Evolutionary conservation across 169 alveolate species (phyloP), one percentile per base, ranked within the genome.

Genomic region (Blepharisma undulans): DNA sequence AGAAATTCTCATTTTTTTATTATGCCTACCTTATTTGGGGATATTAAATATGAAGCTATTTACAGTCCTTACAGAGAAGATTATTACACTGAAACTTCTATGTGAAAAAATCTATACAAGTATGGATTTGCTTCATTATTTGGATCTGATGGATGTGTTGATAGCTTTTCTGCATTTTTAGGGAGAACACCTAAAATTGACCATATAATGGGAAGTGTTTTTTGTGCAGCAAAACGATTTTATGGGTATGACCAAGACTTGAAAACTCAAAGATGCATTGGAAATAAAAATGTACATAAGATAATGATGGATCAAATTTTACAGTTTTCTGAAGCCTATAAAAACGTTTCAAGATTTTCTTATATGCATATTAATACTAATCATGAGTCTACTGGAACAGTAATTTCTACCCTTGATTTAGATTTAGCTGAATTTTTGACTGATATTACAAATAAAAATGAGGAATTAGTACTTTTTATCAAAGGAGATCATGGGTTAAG

Each of bases 401-500:
- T 66, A 21, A 72, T 86, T 66, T 66, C 25, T 4, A 27, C 71
- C n/a, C 72, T 86, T 27, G 91, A 86, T 86, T 29, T 61, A 27
- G 80, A 86, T 71, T 72, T 86, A 29, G 36, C n/a, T 22, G 91
- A 72, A 25, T 86, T 86, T 72, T 29, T 86, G 21, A 5, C 25
- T 4, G 16, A 86, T 4, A 22, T 86, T 66, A 22, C 30, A 36
- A 48, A 30, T 21, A 22, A 14, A 66, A 22, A 71, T 66, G 80
- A 72, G 29, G 36, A 86, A 12, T 25, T 21, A 29, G 74, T 86
- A 14, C 27, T 86, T 19, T 30, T 86, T 72, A 22, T 86, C 7
- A 36, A 30, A 33, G 92, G 87, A 88, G 92, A 88, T 30, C 92
- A 88, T 88, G 92, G 92, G 21, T 30, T 88, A 88, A 88, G 92